Evolutionary conservation across 805 yeast species (phyloP).

Genomic region (Saccharomycopsis babjevae): DNA sequence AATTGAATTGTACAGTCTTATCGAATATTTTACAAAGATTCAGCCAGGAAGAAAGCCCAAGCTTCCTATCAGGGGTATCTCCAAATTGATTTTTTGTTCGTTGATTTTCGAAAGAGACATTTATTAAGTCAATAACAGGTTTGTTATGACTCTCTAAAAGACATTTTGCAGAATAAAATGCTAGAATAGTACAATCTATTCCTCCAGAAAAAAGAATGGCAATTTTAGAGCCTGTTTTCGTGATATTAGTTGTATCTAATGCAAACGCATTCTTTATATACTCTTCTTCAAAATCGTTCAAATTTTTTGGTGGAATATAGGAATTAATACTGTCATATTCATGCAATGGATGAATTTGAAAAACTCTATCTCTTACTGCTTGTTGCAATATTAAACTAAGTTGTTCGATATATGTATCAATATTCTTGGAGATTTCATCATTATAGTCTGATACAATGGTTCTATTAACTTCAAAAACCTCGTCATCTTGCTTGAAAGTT

Average conservation of each 20-base stretch:
- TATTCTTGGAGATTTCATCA: not conserved
- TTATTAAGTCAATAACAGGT: constrained; percentile 57
- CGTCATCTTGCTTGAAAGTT: not conserved
- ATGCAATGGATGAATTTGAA: not conserved
- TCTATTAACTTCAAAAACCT: not conserved
- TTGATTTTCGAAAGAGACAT: constrained; percentile 88
- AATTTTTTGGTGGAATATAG: constrained; percentile 6
- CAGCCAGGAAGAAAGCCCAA: constrained; percentile 57
- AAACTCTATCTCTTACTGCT: not conserved
- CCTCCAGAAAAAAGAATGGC: constrained; percentile 90
- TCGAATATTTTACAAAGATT: constrained; percentile 38
- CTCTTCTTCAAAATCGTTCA: constrained; percentile 1
- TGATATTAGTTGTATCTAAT: not conserved
- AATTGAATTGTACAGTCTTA: constrained; percentile 27
- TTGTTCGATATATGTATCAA: not conserved
- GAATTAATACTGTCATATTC: constrained; percentile 19
- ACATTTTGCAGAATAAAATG: constrained; percentile 37
- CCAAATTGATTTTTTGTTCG: constrained; percentile 50
- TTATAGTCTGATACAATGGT: not conserved
- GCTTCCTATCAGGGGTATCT: constrained; percentile 77
- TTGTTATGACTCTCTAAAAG: constrained; percentile 13
- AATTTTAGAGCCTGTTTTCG: constrained; percentile 24
- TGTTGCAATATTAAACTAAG: not conserved
- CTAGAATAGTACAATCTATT: constrained; percentile 78
- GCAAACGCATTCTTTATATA: too few relatives aligned